Conservation (phyloP, 495 filamentous ascomycete species). For the Penicillium lividum region DNA sequence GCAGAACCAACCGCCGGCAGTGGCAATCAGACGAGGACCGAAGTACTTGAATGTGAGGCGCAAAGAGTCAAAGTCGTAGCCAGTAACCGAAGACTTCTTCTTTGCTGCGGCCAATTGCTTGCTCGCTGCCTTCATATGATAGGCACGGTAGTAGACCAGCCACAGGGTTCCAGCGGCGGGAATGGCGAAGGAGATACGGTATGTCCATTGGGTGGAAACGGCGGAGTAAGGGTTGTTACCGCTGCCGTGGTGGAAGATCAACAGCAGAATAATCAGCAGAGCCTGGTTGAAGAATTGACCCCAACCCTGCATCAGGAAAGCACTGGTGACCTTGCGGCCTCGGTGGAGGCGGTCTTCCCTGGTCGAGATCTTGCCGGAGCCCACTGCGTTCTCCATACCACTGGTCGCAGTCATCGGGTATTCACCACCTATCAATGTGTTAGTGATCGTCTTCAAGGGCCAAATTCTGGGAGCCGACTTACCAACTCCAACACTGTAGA, state of each 20-base stretch:
- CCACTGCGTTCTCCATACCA: conserved; percentile 88
- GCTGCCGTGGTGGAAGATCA: conserved; percentile 75
- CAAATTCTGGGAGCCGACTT: conserved; percentile 14
- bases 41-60: conserved; percentile 74
- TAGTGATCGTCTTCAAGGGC: conserved; percentile 7
- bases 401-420: conserved; percentile 96
- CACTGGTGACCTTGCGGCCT: conserved; percentile 86
- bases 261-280: conserved; percentile 74
- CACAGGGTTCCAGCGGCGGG: conserved; percentile 86
- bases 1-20: conserved; percentile 80
- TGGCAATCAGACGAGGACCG: conserved; percentile 79
- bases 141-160: conserved; percentile 87
- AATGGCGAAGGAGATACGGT: conserved; percentile 80
- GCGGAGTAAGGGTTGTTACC: conserved; percentile 72
- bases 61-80: conserved; percentile 82
- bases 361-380: conserved; percentile 81
- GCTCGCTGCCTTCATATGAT: conserved; percentile 77
- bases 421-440: conserved; percentile 57
- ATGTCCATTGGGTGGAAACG: conserved; percentile 76
- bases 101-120: conserved; percentile 76
- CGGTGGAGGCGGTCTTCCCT: conserved; percentile 89
- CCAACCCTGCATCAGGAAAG: conserved; percentile 97
- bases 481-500: conserved; percentile 89
- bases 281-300: conserved; percentile 91
- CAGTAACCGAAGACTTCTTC: conserved; percentile 81